phyloP scores from a whole-genome alignment of 208 protist genomes.

The Leishmania martiniquensis region DNA sequence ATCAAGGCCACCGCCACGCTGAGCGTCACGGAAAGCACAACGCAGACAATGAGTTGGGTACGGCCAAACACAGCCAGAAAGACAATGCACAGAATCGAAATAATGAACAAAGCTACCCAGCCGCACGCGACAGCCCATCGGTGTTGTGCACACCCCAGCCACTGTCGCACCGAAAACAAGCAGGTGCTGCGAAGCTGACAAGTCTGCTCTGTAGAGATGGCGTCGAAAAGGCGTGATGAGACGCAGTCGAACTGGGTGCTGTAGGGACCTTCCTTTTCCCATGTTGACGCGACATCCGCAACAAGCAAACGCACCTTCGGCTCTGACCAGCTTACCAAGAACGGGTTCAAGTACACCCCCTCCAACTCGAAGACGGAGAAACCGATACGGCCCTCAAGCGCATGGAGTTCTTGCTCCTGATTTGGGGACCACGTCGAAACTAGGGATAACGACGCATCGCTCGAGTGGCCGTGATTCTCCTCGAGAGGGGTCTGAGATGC shows the following conservation, averaged over 20 bases:
- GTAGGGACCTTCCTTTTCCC: conserved; percentile 46
- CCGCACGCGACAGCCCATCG: conserved; percentile 14
- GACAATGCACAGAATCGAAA: conserved; percentile 44
- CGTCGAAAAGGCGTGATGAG: conserved; percentile 48
- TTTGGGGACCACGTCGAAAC: conserved; percentile 26
- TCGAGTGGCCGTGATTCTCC: conserved; percentile 11
- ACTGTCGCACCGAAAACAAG: conserved; percentile 47
- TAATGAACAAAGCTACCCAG: conserved; percentile 10
- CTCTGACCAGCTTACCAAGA: conserved; percentile 62
- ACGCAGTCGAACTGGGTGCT: conserved; percentile 52
- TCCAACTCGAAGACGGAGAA: conserved; percentile 53
- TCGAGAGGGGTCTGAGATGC: conserved; percentile 5
- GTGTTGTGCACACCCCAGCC: conserved; percentile 39
- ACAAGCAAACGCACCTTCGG: conserved; percentile 37
- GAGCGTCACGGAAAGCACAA: conserved; percentile 37
- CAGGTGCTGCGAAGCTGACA: conserved; percentile 50
- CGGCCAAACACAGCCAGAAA: conserved; percentile 43
- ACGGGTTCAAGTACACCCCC: conserved; percentile 39
- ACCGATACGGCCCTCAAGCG: conserved; percentile 35
- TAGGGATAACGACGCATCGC: conserved; percentile 22
- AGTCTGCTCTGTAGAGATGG: conserved; percentile 47
- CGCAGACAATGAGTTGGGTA: conserved; percentile 20
- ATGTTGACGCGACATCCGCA: conserved; percentile 39
- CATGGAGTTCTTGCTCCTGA: conserved; percentile 28
- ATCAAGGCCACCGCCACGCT: conserved; percentile 36